Percentiles rank a stretch among this genome's conserved stretches.
phyloP scores from a whole-genome alignment of 768 basidiomycete genomes.

The Rhizopogon vinicolor region DNA sequence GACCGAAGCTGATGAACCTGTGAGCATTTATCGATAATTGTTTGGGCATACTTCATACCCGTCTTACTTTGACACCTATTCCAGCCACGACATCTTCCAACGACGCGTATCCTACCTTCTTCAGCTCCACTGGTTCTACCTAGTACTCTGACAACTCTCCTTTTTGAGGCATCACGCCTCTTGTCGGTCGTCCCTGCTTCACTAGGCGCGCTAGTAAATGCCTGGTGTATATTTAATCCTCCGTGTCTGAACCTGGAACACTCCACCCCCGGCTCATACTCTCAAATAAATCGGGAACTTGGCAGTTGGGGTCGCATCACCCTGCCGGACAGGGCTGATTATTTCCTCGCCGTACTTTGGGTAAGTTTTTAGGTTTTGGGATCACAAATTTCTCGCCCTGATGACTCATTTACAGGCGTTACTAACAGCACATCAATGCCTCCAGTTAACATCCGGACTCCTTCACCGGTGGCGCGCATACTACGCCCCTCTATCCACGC shows the following conservation, averaged over 20 bases:
- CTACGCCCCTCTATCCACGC: constrained; percentile 82
- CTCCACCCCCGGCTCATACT: constrained; percentile 7
- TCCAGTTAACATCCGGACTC: constrained; percentile 83
- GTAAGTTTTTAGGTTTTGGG: constrained; percentile 31
- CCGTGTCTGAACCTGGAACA: constrained; percentile 22
- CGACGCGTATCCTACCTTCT: constrained; percentile 52
- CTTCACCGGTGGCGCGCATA: constrained; percentile 88
- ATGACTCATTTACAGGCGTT: constrained; percentile 51
- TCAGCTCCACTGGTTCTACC: constrained; percentile 49
- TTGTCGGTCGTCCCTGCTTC: constrained; percentile 71
- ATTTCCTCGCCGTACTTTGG: constrained; percentile 67
- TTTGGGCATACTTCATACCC: constrained; percentile 7
- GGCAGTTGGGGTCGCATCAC: constrained; percentile 25
- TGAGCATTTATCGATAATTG: constrained; percentile 29
- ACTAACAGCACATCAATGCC: constrained; percentile 87
- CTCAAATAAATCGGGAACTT: not conserved
- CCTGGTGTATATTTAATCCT: constrained; percentile 48
- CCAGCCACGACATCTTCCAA: constrained; percentile 65
- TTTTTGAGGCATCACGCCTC: constrained; percentile 68
- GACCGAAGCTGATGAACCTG: constrained; percentile 74
- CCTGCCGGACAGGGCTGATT: constrained; percentile 57
- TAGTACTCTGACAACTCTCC: constrained; percentile 45
- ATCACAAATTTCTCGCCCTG: not conserved
- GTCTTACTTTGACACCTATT: not conserved
- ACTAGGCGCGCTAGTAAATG: constrained; percentile 58